Evolutionary conservation across 2,329 filamentous ascomycete species (phyloP).

Genomic region (Xylaria sp.): DNA sequence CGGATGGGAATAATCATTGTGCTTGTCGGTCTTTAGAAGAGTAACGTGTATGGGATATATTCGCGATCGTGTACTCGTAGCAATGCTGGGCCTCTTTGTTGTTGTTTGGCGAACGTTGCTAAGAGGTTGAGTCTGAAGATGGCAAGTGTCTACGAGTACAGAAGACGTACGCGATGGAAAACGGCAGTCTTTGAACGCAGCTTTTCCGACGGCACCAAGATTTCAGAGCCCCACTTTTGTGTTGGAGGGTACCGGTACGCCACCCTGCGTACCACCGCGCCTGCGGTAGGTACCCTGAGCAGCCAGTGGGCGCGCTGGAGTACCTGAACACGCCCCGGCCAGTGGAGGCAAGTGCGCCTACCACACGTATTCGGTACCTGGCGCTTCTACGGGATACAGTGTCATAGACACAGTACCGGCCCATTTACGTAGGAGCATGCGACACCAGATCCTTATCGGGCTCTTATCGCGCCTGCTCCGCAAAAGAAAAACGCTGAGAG

Average conservation of each 20-base stretch:
- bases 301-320: too few relatives aligned
- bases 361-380: too few relatives aligned
- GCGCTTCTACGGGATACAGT: too few relatives aligned
- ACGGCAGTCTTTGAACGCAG: slow-evolving; percentile 9
- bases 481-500: slow-evolving; percentile 22
- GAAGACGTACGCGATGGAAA: background rate
- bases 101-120: background rate
- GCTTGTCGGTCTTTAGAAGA: slow-evolving; percentile 31
- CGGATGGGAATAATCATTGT: slow-evolving; percentile 98
- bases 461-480: slow-evolving; percentile 26
- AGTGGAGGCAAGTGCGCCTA: too few relatives aligned
- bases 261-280: too few relatives aligned
- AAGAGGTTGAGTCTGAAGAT: background rate
- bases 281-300: too few relatives aligned
- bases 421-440: too few relatives aligned
- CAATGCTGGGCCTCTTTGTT: background rate
- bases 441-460: slow-evolving; percentile 28
- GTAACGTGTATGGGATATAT: background rate
- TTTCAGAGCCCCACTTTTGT: slow-evolving; percentile 13
- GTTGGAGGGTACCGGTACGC: background rate
- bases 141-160: slow-evolving; percentile 3
- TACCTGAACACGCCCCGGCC: too few relatives aligned
- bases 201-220: slow-evolving; percentile 10
- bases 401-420: too few relatives aligned
- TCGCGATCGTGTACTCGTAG: background rate